These are phyloP conservation scores for Monosporozyma yasuniensis DNA, from an alignment of 805 yeast genomes.

Conservation along the genomic window DNA sequence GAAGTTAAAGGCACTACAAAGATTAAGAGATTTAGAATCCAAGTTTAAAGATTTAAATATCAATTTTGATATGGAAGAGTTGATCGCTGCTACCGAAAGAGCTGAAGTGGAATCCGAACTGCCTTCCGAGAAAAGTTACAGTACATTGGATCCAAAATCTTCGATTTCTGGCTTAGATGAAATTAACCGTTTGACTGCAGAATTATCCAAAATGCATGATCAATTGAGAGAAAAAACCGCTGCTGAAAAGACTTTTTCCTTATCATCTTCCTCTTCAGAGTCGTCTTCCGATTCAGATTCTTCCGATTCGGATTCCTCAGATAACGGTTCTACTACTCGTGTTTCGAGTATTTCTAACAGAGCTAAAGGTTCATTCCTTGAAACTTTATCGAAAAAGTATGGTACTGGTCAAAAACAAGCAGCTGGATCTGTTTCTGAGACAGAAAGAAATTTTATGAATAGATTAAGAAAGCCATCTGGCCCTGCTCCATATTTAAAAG, in stretches of 20 bases:
- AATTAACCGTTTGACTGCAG: slow-evolving; percentile 18
- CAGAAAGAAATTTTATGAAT: slow-evolving; percentile 22
- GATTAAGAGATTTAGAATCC: slow-evolving; percentile 61
- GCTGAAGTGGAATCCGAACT: neutral
- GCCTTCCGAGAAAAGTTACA: neutral
- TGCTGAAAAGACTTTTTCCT: neutral
- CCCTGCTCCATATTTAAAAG: slow-evolving; percentile 21
- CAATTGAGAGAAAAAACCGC: slow-evolving; percentile 5
- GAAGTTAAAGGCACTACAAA: slow-evolving; percentile 57
- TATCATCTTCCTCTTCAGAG: slow-evolving; percentile 5
- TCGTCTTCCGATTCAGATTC: slow-evolving; percentile 5
- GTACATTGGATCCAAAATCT: slow-evolving; percentile 23
- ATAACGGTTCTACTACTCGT: slow-evolving; percentile 5
- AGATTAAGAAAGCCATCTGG: slow-evolving; percentile 23
- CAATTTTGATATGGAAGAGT: slow-evolving; percentile 33
- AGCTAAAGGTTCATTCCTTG: slow-evolving; percentile 26
- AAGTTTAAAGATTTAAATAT: slow-evolving; percentile 58
- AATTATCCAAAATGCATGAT: slow-evolving; percentile 12
- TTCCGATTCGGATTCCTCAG: slow-evolving; percentile 6
- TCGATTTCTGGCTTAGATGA: slow-evolving; percentile 18
- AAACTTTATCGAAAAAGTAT: slow-evolving; percentile 27
- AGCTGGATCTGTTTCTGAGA: slow-evolving; percentile 4
- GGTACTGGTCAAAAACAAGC: slow-evolving; percentile 21
- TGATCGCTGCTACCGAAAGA: slow-evolving; percentile 2
- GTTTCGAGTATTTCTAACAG: slow-evolving; percentile 5